A percentile compares a stretch with the other conserved stretches of the same genome.
Conservation (phyloP, 495 filamentous ascomycete species). For the Trichoderma parareesei region DNA sequence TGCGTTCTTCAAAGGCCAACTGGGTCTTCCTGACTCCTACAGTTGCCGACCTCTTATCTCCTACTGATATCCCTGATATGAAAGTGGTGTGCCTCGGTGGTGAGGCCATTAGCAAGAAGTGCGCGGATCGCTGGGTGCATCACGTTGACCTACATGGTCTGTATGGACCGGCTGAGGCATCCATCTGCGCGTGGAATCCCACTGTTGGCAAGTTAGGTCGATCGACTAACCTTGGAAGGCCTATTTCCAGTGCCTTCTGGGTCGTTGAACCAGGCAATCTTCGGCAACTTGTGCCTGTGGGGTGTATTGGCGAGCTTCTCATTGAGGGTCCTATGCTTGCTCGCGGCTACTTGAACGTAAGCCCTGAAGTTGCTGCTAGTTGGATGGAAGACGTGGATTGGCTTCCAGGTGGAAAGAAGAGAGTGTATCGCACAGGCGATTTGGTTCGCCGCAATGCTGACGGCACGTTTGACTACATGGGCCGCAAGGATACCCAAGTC, state of each 20-base stretch:
- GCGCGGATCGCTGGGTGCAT: slow-evolving; percentile 17
- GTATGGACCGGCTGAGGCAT: slow-evolving; percentile 39
- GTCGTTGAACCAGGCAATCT: slow-evolving; percentile 32
- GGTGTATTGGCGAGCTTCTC: slow-evolving; percentile 60
- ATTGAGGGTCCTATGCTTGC: slow-evolving; percentile 26
- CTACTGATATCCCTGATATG: slow-evolving; percentile 31
- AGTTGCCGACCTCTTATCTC: slow-evolving; percentile 32
- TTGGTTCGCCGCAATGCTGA: slow-evolving; percentile 36
- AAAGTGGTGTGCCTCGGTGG: slow-evolving; percentile 32
- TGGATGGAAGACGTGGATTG: slow-evolving; percentile 37
- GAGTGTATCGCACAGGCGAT: slow-evolving; percentile 39
- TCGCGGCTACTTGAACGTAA: slow-evolving; percentile 28
- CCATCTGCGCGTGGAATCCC: slow-evolving; percentile 15
- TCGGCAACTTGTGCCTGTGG: slow-evolving; percentile 31
- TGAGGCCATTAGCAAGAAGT: slow-evolving; percentile 16
- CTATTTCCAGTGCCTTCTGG: slow-evolving; percentile 30
- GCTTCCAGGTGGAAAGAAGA: slow-evolving; percentile 16
- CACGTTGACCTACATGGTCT: slow-evolving; percentile 18
- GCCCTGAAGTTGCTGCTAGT: slow-evolving; percentile 13
- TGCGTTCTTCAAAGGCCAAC: slow-evolving; percentile 34
- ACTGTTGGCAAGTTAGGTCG: slow-evolving; percentile 19
- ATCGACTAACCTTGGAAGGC: slow-evolving; percentile 18
- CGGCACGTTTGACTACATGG: slow-evolving; percentile 14
- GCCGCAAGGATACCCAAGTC: slow-evolving; percentile 23
- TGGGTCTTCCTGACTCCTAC: slow-evolving; percentile 48